Base-by-base conservation (phyloP, 2,329 filamentous ascomycete species). In the Alternaria novae-zelandiae region DNA sequence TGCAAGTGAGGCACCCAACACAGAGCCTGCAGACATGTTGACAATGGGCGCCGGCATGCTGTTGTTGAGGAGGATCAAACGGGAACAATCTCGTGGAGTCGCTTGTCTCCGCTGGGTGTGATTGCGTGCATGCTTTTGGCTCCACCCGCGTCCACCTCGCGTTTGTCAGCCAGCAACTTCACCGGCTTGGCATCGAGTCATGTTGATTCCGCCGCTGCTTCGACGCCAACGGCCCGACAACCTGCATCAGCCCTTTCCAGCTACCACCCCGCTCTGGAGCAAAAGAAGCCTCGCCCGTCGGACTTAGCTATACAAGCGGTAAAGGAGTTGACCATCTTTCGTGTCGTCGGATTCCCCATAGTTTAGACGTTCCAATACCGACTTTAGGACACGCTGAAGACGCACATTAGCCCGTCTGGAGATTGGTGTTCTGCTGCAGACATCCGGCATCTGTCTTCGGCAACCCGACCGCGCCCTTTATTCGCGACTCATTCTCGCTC, bases 401-500 rank as follows among this genome's bases (percentile, higher is more conserved):
- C 17, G 28, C 17, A 15, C 49, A 8, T 21, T 51, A 32, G 28
- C 49, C 21, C 21, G 20, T 53, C 49, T 53, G 12, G 28, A 32
- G 20, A 28, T 53, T 32, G 17, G 30, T 50, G 10, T 21, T 26
- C 26, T n/a, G 36, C n/a, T n/a, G n/a, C n/a, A n/a, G n/a, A n/a
- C n/a, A 6, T 20, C 45, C 58, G 45, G 58, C 15, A 30, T 56
- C 49, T 15, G 5, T 23, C 21, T 13, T 30, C 45, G 61, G 56
- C 46, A 45, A 23, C 11, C 56, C 50, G 30, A 46, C 20, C 9
- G 13, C 26, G 44, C 45, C 43, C 43, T 53, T 45, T 41, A 17
- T 26, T 41, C 15, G 49, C 53, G 58, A 61, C 61, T 64, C 61
- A 64, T 61, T 6, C 21, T 28, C 26, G 43, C 57, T 57, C 61